Base-by-base conservation (phyloP, 768 basidiomycete species). In the Hygrocybe coccinea region DNA sequence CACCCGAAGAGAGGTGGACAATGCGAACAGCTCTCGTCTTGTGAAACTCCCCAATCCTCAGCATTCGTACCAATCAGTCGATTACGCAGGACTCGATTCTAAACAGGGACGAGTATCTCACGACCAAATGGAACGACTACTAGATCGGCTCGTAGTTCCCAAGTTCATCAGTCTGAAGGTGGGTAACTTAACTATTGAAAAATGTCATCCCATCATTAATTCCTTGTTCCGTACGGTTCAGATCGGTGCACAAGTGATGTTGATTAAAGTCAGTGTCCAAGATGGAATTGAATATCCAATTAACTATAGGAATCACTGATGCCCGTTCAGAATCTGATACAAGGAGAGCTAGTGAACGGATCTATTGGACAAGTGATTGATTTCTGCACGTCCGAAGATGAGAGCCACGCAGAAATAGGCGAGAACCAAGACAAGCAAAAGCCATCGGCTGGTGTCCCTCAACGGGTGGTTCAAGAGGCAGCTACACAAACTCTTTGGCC, bases 161-260 rank as follows among this genome's bases (percentile, higher is more conserved):
- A 71, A 70, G 50, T 46, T 35, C 8, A 65, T 83, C 25, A 65
- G 65, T n/a, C 64, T 83, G 38, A 85, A 84, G 70, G 82, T 81
- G 35, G 33, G 61, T 58, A n/a, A 43, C 36, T 17, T 7, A 15
- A 11, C 21, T 44, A 14, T 45, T 19, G 24, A 12, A 19, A 19
- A 4, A 5, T 39, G 3, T 3, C 44, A 29, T 29, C 8, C 22
- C 17, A 46, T 47, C n/a, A n/a, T n/a, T n/a, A n/a, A n/a, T n/a
- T 24, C 22, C 17, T n/a, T 35, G 6, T 46, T 44, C 5, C 12
- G 29, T 34, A 36, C 29, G 3, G 15, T 24, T 38, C 17, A 91
- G 81, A 74, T 86, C 50, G 86, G 86, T 11, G 89, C 91, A 2
- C 93, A 95, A 66, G 93, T 95, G 3, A 91, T 91, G 89, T 66